These are phyloP conservation scores for Magnusiomyces magnusii DNA, from an alignment of 1,139 yeast species.

Conservation along the genomic window DNA sequence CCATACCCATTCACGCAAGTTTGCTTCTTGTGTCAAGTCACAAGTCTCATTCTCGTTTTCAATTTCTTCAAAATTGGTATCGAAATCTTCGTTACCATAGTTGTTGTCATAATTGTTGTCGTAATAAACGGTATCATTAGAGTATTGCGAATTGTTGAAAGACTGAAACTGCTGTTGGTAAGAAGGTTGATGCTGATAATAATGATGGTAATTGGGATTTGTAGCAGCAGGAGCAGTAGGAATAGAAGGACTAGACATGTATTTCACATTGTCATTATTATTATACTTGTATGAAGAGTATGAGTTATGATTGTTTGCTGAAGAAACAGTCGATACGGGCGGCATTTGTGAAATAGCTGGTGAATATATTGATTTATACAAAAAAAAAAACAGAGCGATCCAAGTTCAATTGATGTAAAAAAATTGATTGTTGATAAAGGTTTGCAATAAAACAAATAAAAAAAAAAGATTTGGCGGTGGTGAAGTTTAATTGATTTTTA, in stretches of 20 bases:
- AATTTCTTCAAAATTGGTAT: neutral
- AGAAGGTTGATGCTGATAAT: neutral
- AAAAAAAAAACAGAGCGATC: too few relatives aligned
- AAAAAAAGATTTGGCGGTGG: neutral
- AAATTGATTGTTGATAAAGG: too few relatives aligned
- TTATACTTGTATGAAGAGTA: too few relatives aligned
- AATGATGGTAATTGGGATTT: neutral
- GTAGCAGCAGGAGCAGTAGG: conserved; percentile 1
- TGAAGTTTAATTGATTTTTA: neutral
- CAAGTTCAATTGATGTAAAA: too few relatives aligned
- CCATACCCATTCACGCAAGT: conserved; percentile 33
- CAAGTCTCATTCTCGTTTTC: neutral
- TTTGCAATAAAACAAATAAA: too few relatives aligned
- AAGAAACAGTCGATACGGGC: too few relatives aligned
- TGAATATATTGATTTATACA: too few relatives aligned
- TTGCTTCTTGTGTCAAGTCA: neutral
- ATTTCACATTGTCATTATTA: neutral
- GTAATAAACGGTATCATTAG: neutral
- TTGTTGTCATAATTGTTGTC: neutral
- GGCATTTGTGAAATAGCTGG: too few relatives aligned
- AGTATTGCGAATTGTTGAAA: neutral
- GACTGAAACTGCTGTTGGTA: neutral
- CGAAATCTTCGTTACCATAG: neutral
- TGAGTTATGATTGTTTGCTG: too few relatives aligned
- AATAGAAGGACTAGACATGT: neutral